phyloP scores from a whole-genome alignment of 306 rosid genomes.

The Sesbania bispinosa region DNA sequence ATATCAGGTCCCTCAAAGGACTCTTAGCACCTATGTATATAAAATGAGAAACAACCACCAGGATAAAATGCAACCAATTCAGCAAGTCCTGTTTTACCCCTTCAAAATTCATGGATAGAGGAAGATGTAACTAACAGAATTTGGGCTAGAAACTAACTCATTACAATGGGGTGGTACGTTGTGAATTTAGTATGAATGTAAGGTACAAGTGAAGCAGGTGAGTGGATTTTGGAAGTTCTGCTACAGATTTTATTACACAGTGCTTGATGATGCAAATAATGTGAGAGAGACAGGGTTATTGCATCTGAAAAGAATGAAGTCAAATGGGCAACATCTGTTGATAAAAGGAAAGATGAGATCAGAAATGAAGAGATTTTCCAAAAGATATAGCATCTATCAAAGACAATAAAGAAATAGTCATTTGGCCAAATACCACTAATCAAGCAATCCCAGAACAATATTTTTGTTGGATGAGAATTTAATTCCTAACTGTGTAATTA shows the following conservation, averaged over 20 bases:
- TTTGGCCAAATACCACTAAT: background rate
- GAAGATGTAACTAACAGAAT: too few species aligned
- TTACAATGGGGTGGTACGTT: background rate
- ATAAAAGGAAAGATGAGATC: background rate
- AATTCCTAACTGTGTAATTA: background rate
- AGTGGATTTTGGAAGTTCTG: constrained; percentile 1
- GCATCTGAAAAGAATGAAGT: background rate
- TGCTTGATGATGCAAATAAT: background rate
- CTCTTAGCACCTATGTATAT: background rate
- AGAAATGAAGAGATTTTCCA: background rate
- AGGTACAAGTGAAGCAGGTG: background rate
- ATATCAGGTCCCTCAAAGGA: background rate
- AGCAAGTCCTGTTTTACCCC: background rate
- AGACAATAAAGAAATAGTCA: background rate
- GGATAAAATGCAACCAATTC: background rate
- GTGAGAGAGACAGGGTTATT: background rate
- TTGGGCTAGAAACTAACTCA: background rate
- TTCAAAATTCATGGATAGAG: constrained; percentile 2
- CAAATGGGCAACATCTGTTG: background rate
- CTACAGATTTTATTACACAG: background rate
- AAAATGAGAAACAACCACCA: constrained; percentile 1
- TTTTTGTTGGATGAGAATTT: background rate
- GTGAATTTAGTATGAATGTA: background rate
- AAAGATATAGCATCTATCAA: background rate
- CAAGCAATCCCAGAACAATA: background rate